Conservation (phyloP, 2,329 filamentous ascomycete genomes). For the Aspergillus novoparasiticus region DNA sequence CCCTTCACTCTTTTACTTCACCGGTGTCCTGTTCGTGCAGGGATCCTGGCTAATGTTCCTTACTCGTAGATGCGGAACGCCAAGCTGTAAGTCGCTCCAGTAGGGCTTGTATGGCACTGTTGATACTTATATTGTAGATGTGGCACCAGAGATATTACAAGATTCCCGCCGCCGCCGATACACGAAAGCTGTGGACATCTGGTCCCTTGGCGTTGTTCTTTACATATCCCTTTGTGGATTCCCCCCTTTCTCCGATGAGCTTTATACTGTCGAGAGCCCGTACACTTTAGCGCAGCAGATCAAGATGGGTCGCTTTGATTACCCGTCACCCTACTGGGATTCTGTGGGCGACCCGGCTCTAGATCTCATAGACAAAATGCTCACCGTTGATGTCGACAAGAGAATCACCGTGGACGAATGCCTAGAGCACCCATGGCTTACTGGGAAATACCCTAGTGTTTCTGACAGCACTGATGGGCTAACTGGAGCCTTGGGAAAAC, state of each 20-base stretch:
- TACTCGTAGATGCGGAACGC: slow-evolving; percentile 72
- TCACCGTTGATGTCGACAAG: slow-evolving; percentile 81
- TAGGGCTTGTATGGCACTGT: background rate
- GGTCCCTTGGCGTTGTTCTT: slow-evolving; percentile 95
- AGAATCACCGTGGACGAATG: slow-evolving; percentile 90
- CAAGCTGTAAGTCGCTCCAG: slow-evolving; percentile 67
- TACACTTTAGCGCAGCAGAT: slow-evolving; percentile 89
- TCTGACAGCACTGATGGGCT: slow-evolving; percentile 91
- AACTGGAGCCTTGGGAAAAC: slow-evolving; percentile 77
- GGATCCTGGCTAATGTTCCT: background rate
- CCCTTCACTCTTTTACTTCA: background rate
- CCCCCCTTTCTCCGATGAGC: slow-evolving; percentile 93
- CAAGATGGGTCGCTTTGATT: slow-evolving; percentile 84
- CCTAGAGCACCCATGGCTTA: slow-evolving; percentile 87
- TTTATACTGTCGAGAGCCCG: slow-evolving; percentile 78
- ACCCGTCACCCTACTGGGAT: slow-evolving; percentile 96
- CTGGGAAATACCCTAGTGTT: slow-evolving; percentile 59
- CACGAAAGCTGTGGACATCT: slow-evolving; percentile 91
- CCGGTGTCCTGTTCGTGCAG: background rate
- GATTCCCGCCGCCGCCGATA: slow-evolving; percentile 82
- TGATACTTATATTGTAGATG: slow-evolving; percentile 55
- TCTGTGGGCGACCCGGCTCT: slow-evolving; percentile 82
- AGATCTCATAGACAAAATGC: slow-evolving; percentile 92
- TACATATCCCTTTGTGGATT: slow-evolving; percentile 98
- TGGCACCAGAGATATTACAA: slow-evolving; percentile 91